Evolutionary conservation across 2,329 filamentous ascomycete genomes (phyloP).

Genomic region (Amauroascus verrucosus): DNA sequence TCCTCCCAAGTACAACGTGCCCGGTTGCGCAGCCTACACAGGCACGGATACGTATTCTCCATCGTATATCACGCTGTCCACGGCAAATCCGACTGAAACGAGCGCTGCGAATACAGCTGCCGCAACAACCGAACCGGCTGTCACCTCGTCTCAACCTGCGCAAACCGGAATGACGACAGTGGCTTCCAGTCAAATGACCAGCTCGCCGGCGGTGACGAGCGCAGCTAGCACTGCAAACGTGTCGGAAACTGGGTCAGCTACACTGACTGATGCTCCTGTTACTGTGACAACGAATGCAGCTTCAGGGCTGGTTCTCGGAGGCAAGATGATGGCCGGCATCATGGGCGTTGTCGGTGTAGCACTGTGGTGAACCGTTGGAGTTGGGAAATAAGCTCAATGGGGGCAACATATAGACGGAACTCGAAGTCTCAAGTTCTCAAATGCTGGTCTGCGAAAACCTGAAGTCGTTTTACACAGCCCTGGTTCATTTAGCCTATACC

Average conservation of each 20-base stretch:
- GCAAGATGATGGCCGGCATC: constrained; percentile 3
- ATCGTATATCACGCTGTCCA: background rate
- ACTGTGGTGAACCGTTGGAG: background rate
- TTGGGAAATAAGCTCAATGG: no score
- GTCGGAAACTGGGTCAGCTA: background rate
- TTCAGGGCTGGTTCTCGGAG: background rate
- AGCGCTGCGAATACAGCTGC: background rate
- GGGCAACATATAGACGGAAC: background rate
- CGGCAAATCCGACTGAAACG: background rate
- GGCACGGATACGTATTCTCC: constrained; percentile 12
- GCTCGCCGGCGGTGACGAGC: constrained; percentile 1
- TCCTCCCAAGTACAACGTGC: constrained; percentile 52
- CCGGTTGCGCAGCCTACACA: constrained; percentile 38
- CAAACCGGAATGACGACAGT: constrained; percentile 1
- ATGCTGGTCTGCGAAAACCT: no score
- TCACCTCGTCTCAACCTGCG: background rate
- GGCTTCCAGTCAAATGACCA: background rate
- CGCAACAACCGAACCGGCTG: background rate
- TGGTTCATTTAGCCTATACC: no score
- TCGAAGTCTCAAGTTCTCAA: no score
- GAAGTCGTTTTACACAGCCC: no score
- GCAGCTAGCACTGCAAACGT: background rate
- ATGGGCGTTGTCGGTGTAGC: background rate
- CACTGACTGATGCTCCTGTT: background rate
- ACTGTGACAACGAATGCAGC: constrained; percentile 1